Evolutionary conservation across 805 yeast genomes (phyloP).

Genomic region (Naumovozyma baii): DNA sequence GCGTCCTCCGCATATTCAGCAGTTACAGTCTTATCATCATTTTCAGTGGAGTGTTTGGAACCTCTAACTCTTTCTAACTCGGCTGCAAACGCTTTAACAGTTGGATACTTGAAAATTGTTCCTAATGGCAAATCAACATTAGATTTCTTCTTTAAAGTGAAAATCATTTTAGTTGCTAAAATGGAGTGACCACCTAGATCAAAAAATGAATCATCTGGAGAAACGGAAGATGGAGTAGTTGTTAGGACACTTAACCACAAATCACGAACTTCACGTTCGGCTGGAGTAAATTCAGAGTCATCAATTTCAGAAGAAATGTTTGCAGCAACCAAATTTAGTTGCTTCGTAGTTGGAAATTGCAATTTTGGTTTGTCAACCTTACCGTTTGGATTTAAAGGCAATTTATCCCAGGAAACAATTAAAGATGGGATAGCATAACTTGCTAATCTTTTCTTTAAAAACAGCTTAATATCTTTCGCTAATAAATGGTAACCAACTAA

Average conservation of each 20-base stretch:
- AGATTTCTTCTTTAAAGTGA: slow-evolving; percentile 71
- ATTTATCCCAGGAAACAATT: slow-evolving; percentile 72
- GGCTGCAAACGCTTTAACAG: slow-evolving; percentile 66
- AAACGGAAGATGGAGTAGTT: slow-evolving; percentile 65
- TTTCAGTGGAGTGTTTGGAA: slow-evolving; percentile 28
- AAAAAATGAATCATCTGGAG: slow-evolving; percentile 81
- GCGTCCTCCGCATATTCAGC: slow-evolving; percentile 69
- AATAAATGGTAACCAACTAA: slow-evolving; percentile 66
- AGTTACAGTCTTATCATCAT: slow-evolving; percentile 28
- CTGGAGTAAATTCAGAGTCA: slow-evolving; percentile 47
- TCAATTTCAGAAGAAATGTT: slow-evolving; percentile 35
- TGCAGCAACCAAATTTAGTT: slow-evolving; percentile 64
- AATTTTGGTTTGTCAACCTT: slow-evolving; percentile 95
- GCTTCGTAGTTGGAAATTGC: slow-evolving; percentile 89
- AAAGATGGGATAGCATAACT: slow-evolving; percentile 88
- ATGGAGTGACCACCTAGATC: slow-evolving; percentile 98
- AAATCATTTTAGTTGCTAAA: slow-evolving; percentile 93
- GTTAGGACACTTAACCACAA: slow-evolving; percentile 84
- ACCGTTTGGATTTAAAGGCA: slow-evolving; percentile 96
- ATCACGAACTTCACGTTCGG: slow-evolving; percentile 63
- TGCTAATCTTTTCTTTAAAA: slow-evolving; percentile 81
- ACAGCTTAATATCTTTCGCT: slow-evolving; percentile 71
- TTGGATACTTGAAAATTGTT: slow-evolving; percentile 80
- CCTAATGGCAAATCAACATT: slow-evolving; percentile 82
- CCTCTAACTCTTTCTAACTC: slow-evolving; percentile 53